A percentile compares a stretch with the other conserved stretches of the same genome.
These are phyloP conservation scores for Trametes cubensis DNA, from an alignment of 768 basidiomycete species.

Conservation along the genomic window DNA sequence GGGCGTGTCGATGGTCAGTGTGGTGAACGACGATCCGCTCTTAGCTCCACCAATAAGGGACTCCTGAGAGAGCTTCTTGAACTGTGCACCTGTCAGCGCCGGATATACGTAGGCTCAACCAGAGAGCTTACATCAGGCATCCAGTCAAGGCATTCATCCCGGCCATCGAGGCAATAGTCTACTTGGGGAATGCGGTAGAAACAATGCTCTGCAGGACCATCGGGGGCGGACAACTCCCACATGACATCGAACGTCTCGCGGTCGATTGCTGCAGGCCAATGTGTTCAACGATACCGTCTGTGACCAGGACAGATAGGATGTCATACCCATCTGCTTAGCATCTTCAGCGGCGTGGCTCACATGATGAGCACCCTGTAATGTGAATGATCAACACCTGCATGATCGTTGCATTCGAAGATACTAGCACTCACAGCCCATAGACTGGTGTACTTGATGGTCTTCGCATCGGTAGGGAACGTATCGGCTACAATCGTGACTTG, in stretches of 20 bases:
- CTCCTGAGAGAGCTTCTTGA: conserved; percentile 43
- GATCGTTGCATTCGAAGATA: too few species aligned
- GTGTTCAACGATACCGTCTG: background rate
- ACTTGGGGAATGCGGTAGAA: conserved; percentile 68
- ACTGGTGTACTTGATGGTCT: conserved; percentile 76
- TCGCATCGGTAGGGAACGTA: conserved; percentile 69
- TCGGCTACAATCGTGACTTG: conserved; percentile 73
- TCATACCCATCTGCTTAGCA: conserved; percentile 55
- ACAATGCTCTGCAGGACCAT: conserved; percentile 54
- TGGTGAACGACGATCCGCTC: conserved; percentile 62
- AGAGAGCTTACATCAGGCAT: conserved; percentile 37
- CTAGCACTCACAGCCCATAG: conserved; percentile 70
- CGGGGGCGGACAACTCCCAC: conserved; percentile 71
- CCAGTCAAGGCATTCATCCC: conserved; percentile 38
- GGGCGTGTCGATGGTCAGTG: conserved; percentile 68
- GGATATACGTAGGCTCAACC: background rate
- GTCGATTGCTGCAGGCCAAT: conserved; percentile 55
- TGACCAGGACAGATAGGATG: background rate
- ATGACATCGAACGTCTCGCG: conserved; percentile 73
- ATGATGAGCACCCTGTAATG: conserved; percentile 74
- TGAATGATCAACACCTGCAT: background rate
- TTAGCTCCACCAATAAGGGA: conserved; percentile 46
- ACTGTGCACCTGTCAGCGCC: conserved; percentile 32
- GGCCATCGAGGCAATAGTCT: conserved; percentile 52
- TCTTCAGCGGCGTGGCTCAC: conserved; percentile 60